phyloP scores from a whole-genome alignment of 1,284 basidiomycete genomes.

The Leccinum pachyderme region DNA sequence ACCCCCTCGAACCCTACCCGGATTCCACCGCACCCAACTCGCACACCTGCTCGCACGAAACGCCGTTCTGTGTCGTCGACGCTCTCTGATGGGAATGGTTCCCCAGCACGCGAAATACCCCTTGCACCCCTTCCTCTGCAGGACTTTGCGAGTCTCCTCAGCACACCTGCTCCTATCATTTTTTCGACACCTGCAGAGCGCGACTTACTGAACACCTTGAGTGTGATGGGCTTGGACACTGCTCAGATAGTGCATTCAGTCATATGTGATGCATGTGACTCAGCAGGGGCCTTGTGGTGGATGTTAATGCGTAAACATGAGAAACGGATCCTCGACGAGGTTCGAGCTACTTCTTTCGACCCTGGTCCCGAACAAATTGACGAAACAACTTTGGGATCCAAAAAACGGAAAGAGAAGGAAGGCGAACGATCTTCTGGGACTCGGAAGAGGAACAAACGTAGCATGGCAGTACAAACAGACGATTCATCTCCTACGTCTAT shows the following conservation, averaged over 20 bases:
- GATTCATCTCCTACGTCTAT: conserved; percentile 51
- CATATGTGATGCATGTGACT: conserved; percentile 88
- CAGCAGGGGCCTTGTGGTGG: conserved; percentile 95
- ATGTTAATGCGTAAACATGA: conserved; percentile 83
- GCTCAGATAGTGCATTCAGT: conserved; percentile 95
- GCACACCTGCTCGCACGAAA: conserved; percentile 93
- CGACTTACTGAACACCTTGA: conserved; percentile 75
- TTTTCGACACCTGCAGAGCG: conserved; percentile 86
- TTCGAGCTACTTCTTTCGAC: conserved; percentile 23
- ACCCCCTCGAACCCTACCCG: conserved; percentile 31
- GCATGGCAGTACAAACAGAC: conserved; percentile 29
- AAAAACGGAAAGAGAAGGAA: conserved; percentile 35
- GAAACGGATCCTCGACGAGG: conserved; percentile 49
- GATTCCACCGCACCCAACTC: conserved; percentile 62
- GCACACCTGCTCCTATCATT: conserved; percentile 70
- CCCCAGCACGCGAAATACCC: conserved; percentile 49
- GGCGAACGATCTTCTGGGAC: conserved; percentile 17
- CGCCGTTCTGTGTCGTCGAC: conserved; percentile 89
- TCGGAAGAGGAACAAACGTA: conserved; percentile 24
- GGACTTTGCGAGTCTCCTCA: conserved; percentile 74
- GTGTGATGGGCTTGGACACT: conserved; percentile 83
- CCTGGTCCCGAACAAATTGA: conserved; percentile 30
- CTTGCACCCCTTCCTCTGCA: conserved; percentile 45
- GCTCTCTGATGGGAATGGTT: conserved; percentile 57
- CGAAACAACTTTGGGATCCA: conserved; percentile 22